Conservation (phyloP, 1,284 basidiomycete genomes). For the Afroboletus lepidellus region DNA sequence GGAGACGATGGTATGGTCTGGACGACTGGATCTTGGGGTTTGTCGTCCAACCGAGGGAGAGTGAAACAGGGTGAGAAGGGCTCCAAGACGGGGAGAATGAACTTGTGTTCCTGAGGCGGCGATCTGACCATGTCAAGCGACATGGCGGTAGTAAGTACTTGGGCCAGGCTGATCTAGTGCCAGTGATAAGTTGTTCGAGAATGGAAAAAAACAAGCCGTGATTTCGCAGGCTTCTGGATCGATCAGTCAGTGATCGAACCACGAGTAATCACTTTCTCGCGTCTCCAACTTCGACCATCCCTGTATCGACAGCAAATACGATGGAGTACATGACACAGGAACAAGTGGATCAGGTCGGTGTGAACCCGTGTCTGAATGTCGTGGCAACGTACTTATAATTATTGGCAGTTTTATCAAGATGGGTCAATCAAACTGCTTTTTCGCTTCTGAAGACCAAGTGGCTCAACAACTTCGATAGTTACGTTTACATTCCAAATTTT, state of each 20-base stretch:
- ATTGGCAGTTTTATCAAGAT: constrained; percentile 23
- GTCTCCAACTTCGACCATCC: not conserved
- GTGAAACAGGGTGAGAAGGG: constrained; percentile 49
- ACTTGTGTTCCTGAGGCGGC: constrained; percentile 16
- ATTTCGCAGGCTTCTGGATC: no score
- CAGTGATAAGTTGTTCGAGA: no score
- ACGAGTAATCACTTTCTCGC: no score
- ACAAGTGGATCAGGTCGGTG: constrained; percentile 42
- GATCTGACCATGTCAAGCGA: constrained; percentile 5
- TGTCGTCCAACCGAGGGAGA: constrained; percentile 57
- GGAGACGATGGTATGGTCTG: constrained; percentile 44
- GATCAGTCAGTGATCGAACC: no score
- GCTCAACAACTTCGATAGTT: constrained; percentile 45
- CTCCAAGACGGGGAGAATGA: constrained; percentile 31
- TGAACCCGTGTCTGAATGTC: not conserved
- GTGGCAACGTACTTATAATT: not conserved
- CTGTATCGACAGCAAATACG: not conserved
- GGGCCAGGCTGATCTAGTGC: no score
- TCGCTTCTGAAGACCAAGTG: not conserved
- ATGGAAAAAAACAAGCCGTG: no score
- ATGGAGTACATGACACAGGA: constrained; percentile 38
- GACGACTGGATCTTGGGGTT: constrained; percentile 76
- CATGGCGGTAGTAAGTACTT: no score
- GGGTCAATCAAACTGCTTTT: constrained; percentile 23
- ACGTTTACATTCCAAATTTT: constrained; percentile 78